Base-by-base conservation (phyloP, 176 grass and related monocot species). In the Saccharum officinarum region DNA sequence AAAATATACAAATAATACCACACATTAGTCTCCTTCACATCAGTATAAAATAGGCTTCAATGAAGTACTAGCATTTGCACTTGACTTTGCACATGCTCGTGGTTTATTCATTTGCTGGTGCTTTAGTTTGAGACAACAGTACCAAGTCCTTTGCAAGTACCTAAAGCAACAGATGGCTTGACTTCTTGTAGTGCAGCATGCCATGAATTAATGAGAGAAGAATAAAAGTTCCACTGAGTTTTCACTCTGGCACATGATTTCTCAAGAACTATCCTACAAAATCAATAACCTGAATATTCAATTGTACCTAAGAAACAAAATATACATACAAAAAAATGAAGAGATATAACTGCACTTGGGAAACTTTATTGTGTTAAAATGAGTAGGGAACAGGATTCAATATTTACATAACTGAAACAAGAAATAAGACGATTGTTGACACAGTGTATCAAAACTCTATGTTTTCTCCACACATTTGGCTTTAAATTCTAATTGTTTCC, bases 391-490 rank as follows among this genome's bases (percentile, higher is more conserved):
- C 17, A 57, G 18, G 22, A 18, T 69, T 65, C 34, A 57, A 40
- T 57, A 60, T 55, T 23, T 88, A 25, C 30, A 2, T 67, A 86
- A 74, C 13, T 60, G 59, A 41, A 86, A 55, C 31, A 91, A 18
- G 36, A 66, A 84, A 71, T 18, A 23, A 91, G 22, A 60, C 18
- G 25, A 40, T 36, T 77, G 40, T n/a, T n/a, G 38, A 25, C 0
- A 45, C 16, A 60, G 75, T 11, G 61, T 45, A 79, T 47, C 41
- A 69, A 76, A 76, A n/a, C 37, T 41, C 10, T 22, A 62, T 44
- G 14, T 46, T 73, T 15, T 60, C 39, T 76, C 25, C 54, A 38
- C 41, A 6, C 6, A 60, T 75, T 47, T 57, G 26, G 31, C 40
- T 30, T 9, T 52, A 22, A 2, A 15, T 63, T 17, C 7, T 67